phyloP scores from a whole-genome alignment of 2,329 filamentous ascomycete species.

The Colletotrichum horii region DNA sequence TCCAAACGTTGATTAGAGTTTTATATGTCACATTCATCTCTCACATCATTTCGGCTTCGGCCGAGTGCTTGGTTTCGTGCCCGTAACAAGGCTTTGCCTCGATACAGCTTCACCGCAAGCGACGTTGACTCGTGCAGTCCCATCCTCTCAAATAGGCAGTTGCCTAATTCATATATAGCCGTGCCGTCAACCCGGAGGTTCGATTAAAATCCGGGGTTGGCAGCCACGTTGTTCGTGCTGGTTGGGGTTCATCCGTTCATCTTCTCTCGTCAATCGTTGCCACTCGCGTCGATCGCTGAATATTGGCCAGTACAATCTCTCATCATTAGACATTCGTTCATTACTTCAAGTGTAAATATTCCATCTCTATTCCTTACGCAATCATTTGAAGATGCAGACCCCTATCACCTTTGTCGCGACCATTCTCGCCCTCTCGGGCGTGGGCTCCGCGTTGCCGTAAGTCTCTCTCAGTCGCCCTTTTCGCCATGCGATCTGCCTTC shows the following conservation, averaged over 20 bases:
- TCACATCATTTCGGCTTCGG: too few species aligned
- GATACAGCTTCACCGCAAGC: too few species aligned
- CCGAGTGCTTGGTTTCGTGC: too few species aligned
- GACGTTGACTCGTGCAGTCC: neutral
- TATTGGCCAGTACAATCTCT: neutral
- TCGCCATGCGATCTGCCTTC: neutral
- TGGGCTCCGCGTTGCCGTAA: neutral
- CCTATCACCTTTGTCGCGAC: neutral
- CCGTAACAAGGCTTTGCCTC: too few species aligned
- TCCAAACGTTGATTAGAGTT: too few species aligned
- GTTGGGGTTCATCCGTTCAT: neutral
- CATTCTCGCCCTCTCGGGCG: neutral
- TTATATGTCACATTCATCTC: too few species aligned
- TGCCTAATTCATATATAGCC: neutral
- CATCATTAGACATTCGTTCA: neutral
- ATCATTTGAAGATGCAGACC: neutral
- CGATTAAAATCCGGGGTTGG: neutral
- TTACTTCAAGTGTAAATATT: neutral
- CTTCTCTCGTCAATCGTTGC: neutral
- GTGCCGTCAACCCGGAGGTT: too few species aligned
- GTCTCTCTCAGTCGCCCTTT: neutral
- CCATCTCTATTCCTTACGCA: neutral
- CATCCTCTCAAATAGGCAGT: neutral
- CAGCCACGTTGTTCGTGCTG: neutral
- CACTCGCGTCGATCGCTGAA: neutral